Percentiles rank a stretch among this genome's conserved stretches.
phyloP scores from a whole-genome alignment of 2,329 filamentous ascomycete species.

The Zymoseptoria tritici region DNA sequence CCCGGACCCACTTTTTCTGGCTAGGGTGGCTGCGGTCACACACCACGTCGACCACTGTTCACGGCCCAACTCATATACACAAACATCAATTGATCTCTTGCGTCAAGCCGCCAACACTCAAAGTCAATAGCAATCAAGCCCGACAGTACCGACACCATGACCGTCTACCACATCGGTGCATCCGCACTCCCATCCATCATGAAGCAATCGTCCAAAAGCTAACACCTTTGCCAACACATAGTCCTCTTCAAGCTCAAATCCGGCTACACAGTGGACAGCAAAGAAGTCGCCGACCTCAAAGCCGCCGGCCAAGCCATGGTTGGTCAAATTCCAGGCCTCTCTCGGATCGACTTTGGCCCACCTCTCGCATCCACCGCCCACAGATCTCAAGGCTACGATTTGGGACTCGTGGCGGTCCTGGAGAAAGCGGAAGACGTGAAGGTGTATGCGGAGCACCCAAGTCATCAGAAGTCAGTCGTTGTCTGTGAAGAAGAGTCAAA shows the following conservation, averaged over 20 bases:
- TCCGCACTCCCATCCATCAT: too few species aligned
- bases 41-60: background rate
- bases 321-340: constrained; percentile 15
- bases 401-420: constrained; percentile 40
- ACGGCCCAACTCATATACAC: background rate
- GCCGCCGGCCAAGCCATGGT: constrained; percentile 15
- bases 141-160: too few species aligned
- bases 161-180: constrained; percentile 20
- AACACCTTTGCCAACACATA: background rate
- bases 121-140: too few species aligned
- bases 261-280: constrained; percentile 9
- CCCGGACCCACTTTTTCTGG: background rate
- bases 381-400: constrained; percentile 39
- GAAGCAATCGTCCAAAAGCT: too few species aligned
- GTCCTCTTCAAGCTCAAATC: constrained; percentile 23
- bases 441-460: constrained; percentile 40
- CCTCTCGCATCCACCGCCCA: constrained; percentile 36
- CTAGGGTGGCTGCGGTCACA: background rate
- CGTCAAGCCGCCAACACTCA: background rate
- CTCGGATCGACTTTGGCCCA: constrained; percentile 17
- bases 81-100: background rate
- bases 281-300: constrained; percentile 11
- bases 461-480: constrained; percentile 35
- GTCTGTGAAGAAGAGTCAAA: background rate
- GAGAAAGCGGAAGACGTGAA: constrained; percentile 37